These are phyloP conservation scores for Tylopilus plumbeoviolaceoides DNA, from an alignment of 768 basidiomycete genomes.

Conservation along the genomic window DNA sequence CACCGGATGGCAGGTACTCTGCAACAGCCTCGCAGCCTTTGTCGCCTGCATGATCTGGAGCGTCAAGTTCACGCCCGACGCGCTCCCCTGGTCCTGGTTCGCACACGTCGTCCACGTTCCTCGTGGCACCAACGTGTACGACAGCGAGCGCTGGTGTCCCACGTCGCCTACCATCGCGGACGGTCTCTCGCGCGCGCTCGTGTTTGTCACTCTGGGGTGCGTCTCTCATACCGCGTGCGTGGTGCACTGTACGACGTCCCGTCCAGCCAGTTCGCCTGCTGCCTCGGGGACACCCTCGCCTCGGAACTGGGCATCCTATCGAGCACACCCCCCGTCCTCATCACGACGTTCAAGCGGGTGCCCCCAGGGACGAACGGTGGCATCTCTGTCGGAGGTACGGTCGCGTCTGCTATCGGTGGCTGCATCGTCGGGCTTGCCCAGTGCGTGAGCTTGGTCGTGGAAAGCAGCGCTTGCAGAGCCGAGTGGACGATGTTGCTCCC, in stretches of 20 bases:
- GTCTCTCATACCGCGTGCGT: neutral
- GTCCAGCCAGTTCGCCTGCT: conserved; percentile 79
- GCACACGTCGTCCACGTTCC: conserved; percentile 8
- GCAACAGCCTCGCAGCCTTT: conserved; percentile 69
- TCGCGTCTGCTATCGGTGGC: conserved; percentile 72
- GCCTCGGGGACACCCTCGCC: conserved; percentile 88
- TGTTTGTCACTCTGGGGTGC: conserved; percentile 69
- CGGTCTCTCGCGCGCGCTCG: conserved; percentile 56
- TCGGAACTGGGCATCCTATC: conserved; percentile 92
- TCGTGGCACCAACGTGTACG: conserved; percentile 30
- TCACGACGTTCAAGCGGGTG: conserved; percentile 72
- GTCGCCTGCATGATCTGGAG: conserved; percentile 64
- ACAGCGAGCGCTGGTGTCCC: conserved; percentile 57
- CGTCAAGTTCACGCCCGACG: conserved; percentile 45
- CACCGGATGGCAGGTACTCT: conserved; percentile 75
- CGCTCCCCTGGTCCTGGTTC: conserved; percentile 36
- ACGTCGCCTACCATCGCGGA: conserved; percentile 38
- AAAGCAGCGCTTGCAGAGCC: conserved; percentile 53
- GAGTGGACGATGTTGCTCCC: conserved; percentile 36
- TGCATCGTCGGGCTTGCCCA: conserved; percentile 63
- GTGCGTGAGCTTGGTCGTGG: conserved; percentile 51
- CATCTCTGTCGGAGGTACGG: conserved; percentile 70
- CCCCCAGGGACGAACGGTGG: conserved; percentile 93
- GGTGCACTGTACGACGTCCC: conserved; percentile 1
- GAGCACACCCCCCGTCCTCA: conserved; percentile 57